Conservation (phyloP, 2,329 filamentous ascomycete genomes). For the Aspergillus aculeatinus region DNA sequence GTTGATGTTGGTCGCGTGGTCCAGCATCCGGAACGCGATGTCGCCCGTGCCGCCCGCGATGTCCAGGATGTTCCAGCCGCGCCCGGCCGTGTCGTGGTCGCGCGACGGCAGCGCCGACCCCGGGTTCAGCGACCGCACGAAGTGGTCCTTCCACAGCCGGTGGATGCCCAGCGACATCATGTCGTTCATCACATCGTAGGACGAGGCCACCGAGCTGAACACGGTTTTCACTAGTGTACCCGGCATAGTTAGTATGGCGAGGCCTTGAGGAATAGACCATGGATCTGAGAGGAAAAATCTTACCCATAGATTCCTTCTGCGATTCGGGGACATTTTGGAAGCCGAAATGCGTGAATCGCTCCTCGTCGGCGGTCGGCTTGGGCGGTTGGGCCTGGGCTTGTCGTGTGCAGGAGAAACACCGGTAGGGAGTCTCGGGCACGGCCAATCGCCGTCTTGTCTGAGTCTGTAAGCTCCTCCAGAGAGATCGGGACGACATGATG, state of each 20-base stretch:
- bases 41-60: slow-evolving; percentile 96
- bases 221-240: slow-evolving; percentile 68
- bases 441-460: slow-evolving; percentile 32
- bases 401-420: slow-evolving; percentile 54
- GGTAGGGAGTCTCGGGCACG: slow-evolving; percentile 36
- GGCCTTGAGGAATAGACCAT: too few relatives aligned
- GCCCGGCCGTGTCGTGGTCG: slow-evolving; percentile 29
- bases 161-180: slow-evolving; percentile 98
- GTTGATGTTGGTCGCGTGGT: slow-evolving; percentile 80
- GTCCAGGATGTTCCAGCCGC: slow-evolving; percentile 78
- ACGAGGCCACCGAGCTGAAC: slow-evolving; percentile 91
- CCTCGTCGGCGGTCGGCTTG: slow-evolving; percentile 42
- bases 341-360: slow-evolving; percentile 81
- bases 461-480: slow-evolving; percentile 39
- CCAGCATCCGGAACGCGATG: slow-evolving; percentile 93
- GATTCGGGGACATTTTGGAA: slow-evolving; percentile 80
- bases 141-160: slow-evolving; percentile 95
- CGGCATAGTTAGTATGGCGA: neutral
- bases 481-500: slow-evolving; percentile 35
- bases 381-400: slow-evolving; percentile 39
- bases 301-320: slow-evolving; percentile 70
- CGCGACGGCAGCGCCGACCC: slow-evolving; percentile 55
- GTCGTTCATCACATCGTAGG: slow-evolving; percentile 98
- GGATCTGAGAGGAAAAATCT: neutral
- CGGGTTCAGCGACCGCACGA: slow-evolving; percentile 86